phyloP scores from a whole-genome alignment of 495 filamentous ascomycete species.

The Penicillium pancosmium region DNA sequence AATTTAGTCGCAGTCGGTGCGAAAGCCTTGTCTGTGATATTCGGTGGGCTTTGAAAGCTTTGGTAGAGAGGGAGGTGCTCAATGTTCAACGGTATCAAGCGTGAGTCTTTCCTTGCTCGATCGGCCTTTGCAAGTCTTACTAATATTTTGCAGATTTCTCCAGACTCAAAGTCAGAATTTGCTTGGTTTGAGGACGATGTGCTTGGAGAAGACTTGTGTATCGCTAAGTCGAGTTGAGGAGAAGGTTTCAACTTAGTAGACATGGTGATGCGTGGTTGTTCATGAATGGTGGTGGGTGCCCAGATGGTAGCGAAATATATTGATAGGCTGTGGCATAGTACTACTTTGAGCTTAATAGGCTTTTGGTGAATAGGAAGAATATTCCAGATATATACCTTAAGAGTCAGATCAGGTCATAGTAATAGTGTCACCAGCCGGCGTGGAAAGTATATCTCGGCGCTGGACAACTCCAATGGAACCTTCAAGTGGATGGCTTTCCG shows the following conservation, averaged over 20 bases:
- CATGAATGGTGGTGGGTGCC: too few relatives aligned
- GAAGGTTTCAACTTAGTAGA: neutral
- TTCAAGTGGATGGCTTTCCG: too few relatives aligned
- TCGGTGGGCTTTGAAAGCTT: constrained; percentile 62
- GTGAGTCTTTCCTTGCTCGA: constrained; percentile 37
- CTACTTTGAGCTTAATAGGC: too few relatives aligned
- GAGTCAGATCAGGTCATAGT: too few relatives aligned
- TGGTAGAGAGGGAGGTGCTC: constrained; percentile 70
- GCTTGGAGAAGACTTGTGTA: constrained; percentile 3
- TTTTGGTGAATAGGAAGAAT: too few relatives aligned
- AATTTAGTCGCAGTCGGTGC: constrained; percentile 75
- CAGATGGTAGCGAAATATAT: too few relatives aligned
- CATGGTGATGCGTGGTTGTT: too few relatives aligned
- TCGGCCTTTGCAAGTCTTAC: neutral
- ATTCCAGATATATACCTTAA: too few relatives aligned
- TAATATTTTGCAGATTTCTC: neutral
- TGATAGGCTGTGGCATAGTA: too few relatives aligned
- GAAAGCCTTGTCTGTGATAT: constrained; percentile 73
- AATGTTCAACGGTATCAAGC: constrained; percentile 53
- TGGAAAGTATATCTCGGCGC: too few relatives aligned
- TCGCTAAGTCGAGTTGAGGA: neutral
- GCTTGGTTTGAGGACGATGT: neutral
- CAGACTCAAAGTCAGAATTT: neutral
- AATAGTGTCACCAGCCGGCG: too few relatives aligned
- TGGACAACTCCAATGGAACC: too few relatives aligned